Conservation (phyloP, 2,329 filamentous ascomycete genomes). For the Ophiostoma ulmi region DNA sequence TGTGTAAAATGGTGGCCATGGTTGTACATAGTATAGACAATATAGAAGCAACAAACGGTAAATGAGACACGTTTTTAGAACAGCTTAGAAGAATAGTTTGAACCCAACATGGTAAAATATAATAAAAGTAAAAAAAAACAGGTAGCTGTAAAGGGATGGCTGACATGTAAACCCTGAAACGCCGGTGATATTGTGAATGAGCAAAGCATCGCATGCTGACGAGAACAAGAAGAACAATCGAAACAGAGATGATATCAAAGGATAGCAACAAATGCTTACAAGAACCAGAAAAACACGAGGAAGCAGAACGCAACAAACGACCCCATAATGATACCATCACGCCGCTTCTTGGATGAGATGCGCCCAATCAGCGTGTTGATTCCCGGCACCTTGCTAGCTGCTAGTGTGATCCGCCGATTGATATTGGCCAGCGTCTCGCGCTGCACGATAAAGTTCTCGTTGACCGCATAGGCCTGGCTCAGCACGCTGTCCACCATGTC, state of each 20-base stretch:
- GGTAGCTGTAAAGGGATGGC: neutral
- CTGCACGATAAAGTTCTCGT: constrained; percentile 83
- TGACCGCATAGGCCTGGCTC: constrained; percentile 92
- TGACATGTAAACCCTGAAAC: neutral
- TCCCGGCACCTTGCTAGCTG: constrained; percentile 85
- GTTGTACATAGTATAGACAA: constrained; percentile 1
- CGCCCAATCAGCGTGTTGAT: constrained; percentile 86
- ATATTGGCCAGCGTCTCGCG: constrained; percentile 83
- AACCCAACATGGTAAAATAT: neutral
- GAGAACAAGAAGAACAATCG: neutral
- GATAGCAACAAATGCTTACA: constrained; percentile 38
- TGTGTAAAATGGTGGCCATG: neutral
- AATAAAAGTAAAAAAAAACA: neutral
- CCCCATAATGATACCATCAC: constrained; percentile 91
- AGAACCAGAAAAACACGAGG: constrained; percentile 74
- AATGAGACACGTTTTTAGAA: neutral
- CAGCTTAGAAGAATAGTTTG: neutral
- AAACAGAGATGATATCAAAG: neutral
- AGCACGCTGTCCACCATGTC: constrained; percentile 84
- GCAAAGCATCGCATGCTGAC: neutral
- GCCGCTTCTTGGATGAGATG: constrained; percentile 90
- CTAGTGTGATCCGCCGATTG: constrained; percentile 81
- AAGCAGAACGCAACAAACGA: constrained; percentile 89
- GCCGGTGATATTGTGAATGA: constrained; percentile 5
- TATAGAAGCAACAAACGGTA: neutral